phyloP scores from a whole-genome alignment of 2,329 filamentous ascomycete species.

The Verticillium alfalfae region DNA sequence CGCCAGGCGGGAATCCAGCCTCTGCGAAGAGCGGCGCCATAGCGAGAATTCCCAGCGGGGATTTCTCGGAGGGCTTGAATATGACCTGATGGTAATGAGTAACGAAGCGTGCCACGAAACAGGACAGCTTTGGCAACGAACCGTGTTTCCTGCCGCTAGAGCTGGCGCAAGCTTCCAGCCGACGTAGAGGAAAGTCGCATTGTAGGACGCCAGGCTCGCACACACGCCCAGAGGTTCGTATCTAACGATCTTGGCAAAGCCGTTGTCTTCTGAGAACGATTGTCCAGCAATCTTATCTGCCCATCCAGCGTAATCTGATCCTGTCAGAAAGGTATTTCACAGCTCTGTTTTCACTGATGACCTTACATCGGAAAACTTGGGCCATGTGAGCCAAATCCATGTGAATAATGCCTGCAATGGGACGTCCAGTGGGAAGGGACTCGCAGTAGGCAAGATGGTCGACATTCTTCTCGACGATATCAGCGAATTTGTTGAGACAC shows the following conservation, averaged over 20 bases:
- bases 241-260: conserved; percentile 61
- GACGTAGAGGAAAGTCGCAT: conserved; percentile 51
- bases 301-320: conserved; percentile 63
- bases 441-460: neutral
- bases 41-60: conserved; percentile 79
- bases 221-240: conserved; percentile 79
- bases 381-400: neutral
- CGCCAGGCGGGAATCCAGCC: conserved; percentile 14
- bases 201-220: conserved; percentile 26
- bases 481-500: neutral
- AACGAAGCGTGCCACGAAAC: neutral
- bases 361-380: neutral
- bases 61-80: conserved; percentile 79
- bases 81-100: conserved; percentile 46
- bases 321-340: neutral
- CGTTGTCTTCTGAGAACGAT: conserved; percentile 60
- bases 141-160: conserved; percentile 63
- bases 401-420: neutral
- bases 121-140: conserved; percentile 41
- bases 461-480: neutral
- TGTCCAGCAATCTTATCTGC: conserved; percentile 76
- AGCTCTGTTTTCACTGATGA: neutral
- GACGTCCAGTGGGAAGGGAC: neutral
- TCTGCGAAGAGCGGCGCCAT: conserved; percentile 54
- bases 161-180: conserved; percentile 28